Conservation (phyloP, 2,329 filamentous ascomycete species). For the Ophiostoma ulmi region DNA sequence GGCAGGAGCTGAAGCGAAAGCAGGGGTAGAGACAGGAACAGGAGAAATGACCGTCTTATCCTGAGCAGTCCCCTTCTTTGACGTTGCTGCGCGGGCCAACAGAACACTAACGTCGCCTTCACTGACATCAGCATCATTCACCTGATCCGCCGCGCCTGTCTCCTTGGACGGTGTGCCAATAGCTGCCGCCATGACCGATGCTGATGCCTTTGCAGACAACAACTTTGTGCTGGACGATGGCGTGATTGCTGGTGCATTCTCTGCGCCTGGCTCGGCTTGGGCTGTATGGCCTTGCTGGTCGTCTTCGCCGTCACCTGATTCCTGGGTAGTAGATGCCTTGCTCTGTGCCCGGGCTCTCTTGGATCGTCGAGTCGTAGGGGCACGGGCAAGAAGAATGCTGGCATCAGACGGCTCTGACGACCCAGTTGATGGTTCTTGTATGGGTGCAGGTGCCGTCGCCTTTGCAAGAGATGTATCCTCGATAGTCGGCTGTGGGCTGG, state of each 20-base stretch:
- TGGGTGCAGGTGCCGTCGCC: background rate
- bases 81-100: constrained; percentile 17
- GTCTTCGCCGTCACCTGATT: background rate
- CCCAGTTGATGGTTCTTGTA: background rate
- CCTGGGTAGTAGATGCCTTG: background rate
- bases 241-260: background rate
- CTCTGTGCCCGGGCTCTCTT: constrained; percentile 9
- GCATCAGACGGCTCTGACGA: constrained; percentile 26
- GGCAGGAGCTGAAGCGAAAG: background rate
- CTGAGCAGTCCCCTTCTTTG: constrained; percentile 8
- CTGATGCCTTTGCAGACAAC: background rate
- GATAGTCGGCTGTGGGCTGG: constrained; percentile 13
- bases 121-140: background rate
- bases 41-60: background rate
- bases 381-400: constrained; percentile 30
- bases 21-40: background rate
- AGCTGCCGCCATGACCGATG: background rate
- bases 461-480: background rate
- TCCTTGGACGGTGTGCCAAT: background rate
- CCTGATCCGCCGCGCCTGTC: background rate
- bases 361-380: constrained; percentile 18
- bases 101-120: constrained; percentile 19
- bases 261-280: background rate
- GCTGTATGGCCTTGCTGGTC: background rate
- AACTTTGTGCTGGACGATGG: background rate